Percentiles rank a stretch among this genome's conserved stretches.
These are phyloP conservation scores for Mangifera indica DNA, from an alignment of 345 rosid species.

Conservation along the genomic window DNA sequence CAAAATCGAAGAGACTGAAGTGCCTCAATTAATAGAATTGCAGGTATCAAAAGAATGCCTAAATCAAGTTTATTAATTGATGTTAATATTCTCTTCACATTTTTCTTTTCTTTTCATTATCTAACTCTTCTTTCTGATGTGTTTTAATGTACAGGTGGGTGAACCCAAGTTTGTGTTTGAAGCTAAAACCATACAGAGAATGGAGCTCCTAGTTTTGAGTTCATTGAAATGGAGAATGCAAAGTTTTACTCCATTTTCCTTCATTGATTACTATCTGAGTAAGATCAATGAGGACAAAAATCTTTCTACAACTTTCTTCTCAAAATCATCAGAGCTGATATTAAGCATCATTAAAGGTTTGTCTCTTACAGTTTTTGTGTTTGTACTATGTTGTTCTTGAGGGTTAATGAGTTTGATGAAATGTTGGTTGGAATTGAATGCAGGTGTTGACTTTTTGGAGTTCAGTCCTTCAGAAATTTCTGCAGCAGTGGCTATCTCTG, in stretches of 20 bases:
- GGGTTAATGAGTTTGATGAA: slow-evolving; percentile 28
- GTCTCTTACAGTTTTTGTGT: slow-evolving; percentile 1
- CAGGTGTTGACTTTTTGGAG: slow-evolving; percentile 79
- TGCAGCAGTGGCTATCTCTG: slow-evolving; percentile 71
- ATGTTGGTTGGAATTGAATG: slow-evolving; percentile 45
- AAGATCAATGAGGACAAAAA: slow-evolving; percentile 40
- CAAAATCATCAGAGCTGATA: slow-evolving; percentile 49
- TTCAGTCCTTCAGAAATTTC: slow-evolving; percentile 74
- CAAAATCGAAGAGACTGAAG: slow-evolving; percentile 64
- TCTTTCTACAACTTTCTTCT: slow-evolving; percentile 33
- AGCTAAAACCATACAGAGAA: slow-evolving; percentile 53
- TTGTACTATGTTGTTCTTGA: slow-evolving; percentile 16
- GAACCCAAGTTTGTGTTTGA: slow-evolving; percentile 50
- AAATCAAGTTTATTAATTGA: not conserved
- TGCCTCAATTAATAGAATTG: slow-evolving; percentile 47
- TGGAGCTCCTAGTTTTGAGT: slow-evolving; percentile 64
- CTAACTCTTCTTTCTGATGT: slow-evolving; percentile 4
- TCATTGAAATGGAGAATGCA: slow-evolving; percentile 70
- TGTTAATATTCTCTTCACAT: not conserved
- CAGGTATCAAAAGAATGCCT: slow-evolving; percentile 42
- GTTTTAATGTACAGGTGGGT: slow-evolving; percentile 42
- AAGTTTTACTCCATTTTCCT: slow-evolving; percentile 53
- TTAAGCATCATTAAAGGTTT: slow-evolving; percentile 53
- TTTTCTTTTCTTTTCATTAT: not conserved
- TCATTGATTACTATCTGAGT: slow-evolving; percentile 46